Base-by-base conservation (phyloP, 495 filamentous ascomycete species). In the Parathielavia appendiculata region DNA sequence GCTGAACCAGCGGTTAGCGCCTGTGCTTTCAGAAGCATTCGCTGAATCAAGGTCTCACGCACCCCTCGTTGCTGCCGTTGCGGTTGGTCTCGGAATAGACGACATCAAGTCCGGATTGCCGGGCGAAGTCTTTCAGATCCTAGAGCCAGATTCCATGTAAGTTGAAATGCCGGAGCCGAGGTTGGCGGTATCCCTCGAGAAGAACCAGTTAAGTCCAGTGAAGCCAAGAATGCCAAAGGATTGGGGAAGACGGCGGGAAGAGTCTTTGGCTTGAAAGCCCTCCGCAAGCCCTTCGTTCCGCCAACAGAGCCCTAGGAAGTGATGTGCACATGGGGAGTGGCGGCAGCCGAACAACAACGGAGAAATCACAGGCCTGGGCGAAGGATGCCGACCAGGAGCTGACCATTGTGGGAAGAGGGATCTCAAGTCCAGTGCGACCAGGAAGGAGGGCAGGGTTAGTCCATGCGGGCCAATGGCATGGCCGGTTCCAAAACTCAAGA, bases 71-170 rank as follows among this genome's bases (percentile, higher is more conserved):
- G 73, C 91, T 89, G 61, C 88, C 89, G 64, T 96, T 93, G 67
- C 93, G 90, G 70, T 86, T 87, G 30, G 95, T 92, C 77, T 99
- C 93, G 52, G 91, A 96, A 70, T 95, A 99, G 59, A 99, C 93
- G 63, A 99, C 93, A 72, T 97, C 95, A 73, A 95, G 83, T 69
- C 91, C 90, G 75, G 92, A 95, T 71, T 92, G 89, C 68, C 93
- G 92, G 57, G 93, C 95, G 72, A 97, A 99, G 74, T 99, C 93
- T 89, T 99, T 99, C 43, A 99, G 83, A 73, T 99, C 95, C 93
- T 99, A 89, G 69, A 81, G 72, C 76, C 76, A 78, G 78, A 79
- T 64, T 54, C 74, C 73, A 72, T 75, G 76, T 80, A 79, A 79
- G 75, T 80, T 66, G 76, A 66, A 63, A 71, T 75, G 75, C 75